Conservation (phyloP, 225 moss, liverwort and hornwort genomes). For the Thuidium tamariscinum region DNA sequence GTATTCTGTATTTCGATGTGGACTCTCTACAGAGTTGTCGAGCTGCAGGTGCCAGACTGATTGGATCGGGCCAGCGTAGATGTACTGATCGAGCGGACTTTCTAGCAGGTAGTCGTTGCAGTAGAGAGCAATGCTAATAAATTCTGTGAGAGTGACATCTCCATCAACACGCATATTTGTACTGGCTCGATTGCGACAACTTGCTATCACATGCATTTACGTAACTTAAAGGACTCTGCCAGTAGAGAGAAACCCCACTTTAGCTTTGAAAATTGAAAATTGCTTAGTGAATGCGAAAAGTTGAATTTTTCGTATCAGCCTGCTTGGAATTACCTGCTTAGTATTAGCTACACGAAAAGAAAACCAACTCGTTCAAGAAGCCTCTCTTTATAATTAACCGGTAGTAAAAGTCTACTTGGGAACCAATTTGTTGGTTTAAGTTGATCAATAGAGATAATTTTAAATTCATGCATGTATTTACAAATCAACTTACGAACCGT, state of each 20-base stretch:
- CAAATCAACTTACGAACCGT: background rate
- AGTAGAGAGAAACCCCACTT: background rate
- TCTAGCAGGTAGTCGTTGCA: slow-evolving; percentile 28
- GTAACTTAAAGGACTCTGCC: background rate
- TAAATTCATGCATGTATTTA: background rate
- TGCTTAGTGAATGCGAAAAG: background rate
- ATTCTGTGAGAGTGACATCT: slow-evolving; percentile 11
- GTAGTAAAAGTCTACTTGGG: background rate
- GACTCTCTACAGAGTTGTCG: background rate
- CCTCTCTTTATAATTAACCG: background rate
- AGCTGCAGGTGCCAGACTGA: slow-evolving; percentile 6
- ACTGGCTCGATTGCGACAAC: slow-evolving; percentile 11
- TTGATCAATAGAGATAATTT: background rate
- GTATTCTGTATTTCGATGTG: background rate
- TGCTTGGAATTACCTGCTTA: background rate
- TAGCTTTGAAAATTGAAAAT: background rate
- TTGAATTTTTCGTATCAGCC: background rate
- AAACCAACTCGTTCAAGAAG: background rate
- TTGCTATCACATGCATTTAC: slow-evolving; percentile 21
- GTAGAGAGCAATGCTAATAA: slow-evolving; percentile 1
- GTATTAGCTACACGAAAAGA: background rate
- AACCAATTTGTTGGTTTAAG: background rate
- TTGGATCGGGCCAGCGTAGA: slow-evolving; percentile 4
- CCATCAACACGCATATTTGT: slow-evolving; percentile 20
- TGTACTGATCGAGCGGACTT: slow-evolving; percentile 9